Percentiles rank a stretch among this genome's conserved stretches.
Conservation (phyloP, 2,329 filamentous ascomycete genomes). For the Tolypocladium nubicola region DNA sequence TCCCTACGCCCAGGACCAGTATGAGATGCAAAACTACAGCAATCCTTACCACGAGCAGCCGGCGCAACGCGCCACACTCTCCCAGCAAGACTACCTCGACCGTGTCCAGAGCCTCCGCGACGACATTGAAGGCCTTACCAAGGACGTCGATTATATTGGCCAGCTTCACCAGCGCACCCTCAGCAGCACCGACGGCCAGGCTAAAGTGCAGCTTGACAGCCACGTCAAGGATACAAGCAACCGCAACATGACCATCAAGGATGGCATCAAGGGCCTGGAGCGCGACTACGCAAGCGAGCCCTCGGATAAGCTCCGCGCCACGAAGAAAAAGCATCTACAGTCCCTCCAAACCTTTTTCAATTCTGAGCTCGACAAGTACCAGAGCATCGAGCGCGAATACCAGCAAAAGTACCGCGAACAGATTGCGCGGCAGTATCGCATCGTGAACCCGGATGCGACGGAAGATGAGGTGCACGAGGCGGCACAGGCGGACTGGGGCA, state of each 20-base stretch:
- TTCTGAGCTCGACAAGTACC: slow-evolving; percentile 59
- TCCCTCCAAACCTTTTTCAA: slow-evolving; percentile 64
- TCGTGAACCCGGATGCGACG: slow-evolving; percentile 71
- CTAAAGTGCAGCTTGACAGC: slow-evolving; percentile 50
- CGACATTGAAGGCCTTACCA: slow-evolving; percentile 57
- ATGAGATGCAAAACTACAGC: slow-evolving; percentile 46
- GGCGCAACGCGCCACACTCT: slow-evolving; percentile 27
- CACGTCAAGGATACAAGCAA: slow-evolving; percentile 57
- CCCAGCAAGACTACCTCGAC: slow-evolving; percentile 56
- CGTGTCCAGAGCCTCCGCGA: slow-evolving; percentile 57
- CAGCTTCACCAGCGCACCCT: slow-evolving; percentile 63
- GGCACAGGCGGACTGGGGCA: slow-evolving; percentile 60
- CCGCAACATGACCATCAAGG: slow-evolving; percentile 65
- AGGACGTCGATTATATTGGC: slow-evolving; percentile 56
- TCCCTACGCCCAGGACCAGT: slow-evolving; percentile 13
- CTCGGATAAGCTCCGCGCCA: slow-evolving; percentile 33
- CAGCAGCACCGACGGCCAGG: slow-evolving; percentile 48
- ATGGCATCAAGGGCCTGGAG: slow-evolving; percentile 69
- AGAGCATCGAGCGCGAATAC: slow-evolving; percentile 62
- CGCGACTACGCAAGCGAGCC: slow-evolving; percentile 34
- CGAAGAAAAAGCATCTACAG: slow-evolving; percentile 61
- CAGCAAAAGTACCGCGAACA: slow-evolving; percentile 63
- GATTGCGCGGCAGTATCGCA: slow-evolving; percentile 69
- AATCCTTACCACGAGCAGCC: slow-evolving; percentile 17
- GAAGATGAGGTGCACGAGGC: slow-evolving; percentile 63